Evolutionary conservation across 192 early-diverging fungal genomes (phyloP), one percentile per base, ranked within the genome.

Genomic region (Funneliformis mosseae): DNA sequence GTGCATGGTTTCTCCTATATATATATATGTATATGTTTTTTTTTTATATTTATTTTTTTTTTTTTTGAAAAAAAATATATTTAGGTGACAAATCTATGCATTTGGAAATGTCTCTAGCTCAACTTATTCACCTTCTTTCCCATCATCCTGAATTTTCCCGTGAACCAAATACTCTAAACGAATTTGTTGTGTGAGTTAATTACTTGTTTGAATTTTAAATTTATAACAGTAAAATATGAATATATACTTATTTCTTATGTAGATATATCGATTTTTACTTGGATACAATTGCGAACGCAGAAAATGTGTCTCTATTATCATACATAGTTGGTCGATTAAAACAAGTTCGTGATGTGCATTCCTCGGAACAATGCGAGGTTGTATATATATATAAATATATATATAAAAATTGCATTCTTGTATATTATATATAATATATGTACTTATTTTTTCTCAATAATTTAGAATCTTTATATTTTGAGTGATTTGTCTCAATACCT

Each of bases 261-360:
- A 86, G 85, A 61, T 98, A 97, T 80, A 89, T 99, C 50, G 93
- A 96, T 62, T 97, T 97, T 79, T 97, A 90, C 81, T 81, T 97
- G 27, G 90, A 91, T 43, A 89, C 90, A 21, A 91, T 97, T 79
- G 94, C 90, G 28, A 92, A 87, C 14, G 81, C 91, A 16, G 93
- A 96, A 25, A 99, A 97, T 82, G 88, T 94, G 0, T 96, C 96
- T 0, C 92, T 93, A 67, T 79, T 99, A 28, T 98, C 91, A 81
- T 87, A 94, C 79, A 83, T 92, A 66, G 90, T 90, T 0, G 86
- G 91, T 18, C 88, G 94, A 72, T 67, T 99, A 67, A 99, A 99
- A 83, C 90, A 91, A 8, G 89, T 94, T 33, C 83, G 83, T 9
- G 93, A 96, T 88, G 73, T 81, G 4, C 83, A 86, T 43, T 8